A percentile compares a stretch with the other conserved stretches of the same genome.
Conservation (phyloP, 768 basidiomycete genomes). For the Tulasnella sp. region DNA sequence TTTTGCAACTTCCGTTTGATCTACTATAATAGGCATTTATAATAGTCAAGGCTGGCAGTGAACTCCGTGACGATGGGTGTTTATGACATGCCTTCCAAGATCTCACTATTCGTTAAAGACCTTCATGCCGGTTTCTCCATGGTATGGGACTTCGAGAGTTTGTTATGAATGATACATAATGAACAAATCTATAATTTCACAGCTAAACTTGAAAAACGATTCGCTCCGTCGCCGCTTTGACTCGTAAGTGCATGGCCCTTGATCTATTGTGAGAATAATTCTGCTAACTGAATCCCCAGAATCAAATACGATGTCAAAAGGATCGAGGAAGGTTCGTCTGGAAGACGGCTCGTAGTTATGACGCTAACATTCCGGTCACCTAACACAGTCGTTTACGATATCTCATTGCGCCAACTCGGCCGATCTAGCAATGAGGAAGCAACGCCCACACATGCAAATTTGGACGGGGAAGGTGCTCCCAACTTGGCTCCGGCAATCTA, state of each 20-base stretch:
- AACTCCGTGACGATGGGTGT: constrained; percentile 19
- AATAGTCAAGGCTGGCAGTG: constrained; percentile 18
- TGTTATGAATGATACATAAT: no score
- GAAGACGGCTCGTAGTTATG: not conserved
- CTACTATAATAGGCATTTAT: not conserved
- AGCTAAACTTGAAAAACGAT: constrained; percentile 20
- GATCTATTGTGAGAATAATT: no score
- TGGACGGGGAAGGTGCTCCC: no score
- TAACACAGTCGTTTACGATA: constrained; percentile 14
- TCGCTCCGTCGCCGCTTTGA: constrained; percentile 18
- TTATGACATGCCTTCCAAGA: constrained; percentile 18
- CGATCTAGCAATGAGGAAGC: not conserved
- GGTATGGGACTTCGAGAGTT: not conserved
- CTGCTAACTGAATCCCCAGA: no score
- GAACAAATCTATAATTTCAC: no score
- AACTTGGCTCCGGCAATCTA: no score
- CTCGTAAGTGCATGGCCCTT: constrained; percentile 13
- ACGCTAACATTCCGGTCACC: not conserved
- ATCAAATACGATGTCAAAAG: constrained; percentile 20
- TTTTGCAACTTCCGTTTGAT: not conserved
- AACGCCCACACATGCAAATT: not conserved
- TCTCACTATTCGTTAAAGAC: constrained; percentile 18
- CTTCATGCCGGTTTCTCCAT: constrained; percentile 18
- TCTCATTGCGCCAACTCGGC: constrained; percentile 13
- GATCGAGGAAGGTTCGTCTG: constrained; percentile 17